phyloP scores from a whole-genome alignment of 2,329 filamentous ascomycete genomes.

The Colletotrichum sp. region DNA sequence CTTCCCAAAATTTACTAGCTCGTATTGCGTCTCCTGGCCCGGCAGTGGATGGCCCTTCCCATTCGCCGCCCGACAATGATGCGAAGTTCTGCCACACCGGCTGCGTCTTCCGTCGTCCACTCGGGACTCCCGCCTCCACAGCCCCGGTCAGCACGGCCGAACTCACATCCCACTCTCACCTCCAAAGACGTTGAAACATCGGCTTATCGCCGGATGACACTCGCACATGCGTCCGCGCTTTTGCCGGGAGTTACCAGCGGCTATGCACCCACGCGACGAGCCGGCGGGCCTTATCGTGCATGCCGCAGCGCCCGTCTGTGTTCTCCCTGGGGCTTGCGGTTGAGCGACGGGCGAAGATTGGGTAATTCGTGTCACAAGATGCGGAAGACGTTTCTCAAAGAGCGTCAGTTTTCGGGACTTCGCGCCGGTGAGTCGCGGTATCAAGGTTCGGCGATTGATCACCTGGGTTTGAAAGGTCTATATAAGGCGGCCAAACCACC shows the following conservation, averaged over 20 bases:
- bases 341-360: neutral
- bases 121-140: neutral
- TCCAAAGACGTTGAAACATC: neutral
- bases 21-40: neutral
- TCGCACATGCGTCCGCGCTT: neutral
- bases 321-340: neutral
- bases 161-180: neutral
- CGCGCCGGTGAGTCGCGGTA: neutral
- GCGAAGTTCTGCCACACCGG: neutral
- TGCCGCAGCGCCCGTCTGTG: neutral
- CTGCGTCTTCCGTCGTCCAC: neutral
- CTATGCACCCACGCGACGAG: neutral
- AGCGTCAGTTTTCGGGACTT: neutral
- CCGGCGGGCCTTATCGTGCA: neutral
- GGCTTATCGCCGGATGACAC: neutral
- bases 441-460: neutral
- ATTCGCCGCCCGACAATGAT: neutral
- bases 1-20: neutral
- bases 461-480: neutral
- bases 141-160: neutral
- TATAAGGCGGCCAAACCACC: neutral
- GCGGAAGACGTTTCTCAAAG: neutral
- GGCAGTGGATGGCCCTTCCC: neutral
- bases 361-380: neutral
- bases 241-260: neutral